Evolutionary conservation across 106 monocot genomes (phyloP).

Genomic region (Posidonia australis): DNA sequence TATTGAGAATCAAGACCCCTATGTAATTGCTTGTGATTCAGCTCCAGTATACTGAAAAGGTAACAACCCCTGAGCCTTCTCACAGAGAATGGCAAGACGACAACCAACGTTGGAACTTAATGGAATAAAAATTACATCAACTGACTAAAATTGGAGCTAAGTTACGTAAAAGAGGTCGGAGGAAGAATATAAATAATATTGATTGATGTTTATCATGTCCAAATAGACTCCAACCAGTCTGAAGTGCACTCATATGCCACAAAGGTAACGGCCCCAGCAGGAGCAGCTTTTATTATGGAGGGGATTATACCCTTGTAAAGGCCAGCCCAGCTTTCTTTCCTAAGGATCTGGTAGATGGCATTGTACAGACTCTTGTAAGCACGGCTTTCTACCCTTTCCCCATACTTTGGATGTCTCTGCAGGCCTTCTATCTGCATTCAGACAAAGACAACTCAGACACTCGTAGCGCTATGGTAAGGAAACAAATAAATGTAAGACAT

Average conservation of each 20-base stretch:
- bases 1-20: no score
- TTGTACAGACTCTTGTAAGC: constrained; percentile 78
- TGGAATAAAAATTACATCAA: neutral
- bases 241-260: constrained; percentile 82
- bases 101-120: neutral
- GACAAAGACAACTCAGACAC: neutral
- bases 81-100: neutral
- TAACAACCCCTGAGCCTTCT: no score
- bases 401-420: constrained; percentile 72
- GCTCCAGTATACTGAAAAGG: no score
- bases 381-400: constrained; percentile 41
- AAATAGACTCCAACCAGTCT: constrained; percentile 49
- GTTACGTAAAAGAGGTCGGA: neutral
- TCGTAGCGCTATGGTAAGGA: no score
- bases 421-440: constrained; percentile 67
- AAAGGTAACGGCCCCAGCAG: constrained; percentile 93
- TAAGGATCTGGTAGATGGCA: constrained; percentile 51
- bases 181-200: neutral
- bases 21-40: no score
- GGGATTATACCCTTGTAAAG: constrained; percentile 89
- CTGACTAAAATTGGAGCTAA: neutral
- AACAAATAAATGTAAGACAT: no score
- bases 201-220: neutral
- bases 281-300: constrained; percentile 86
- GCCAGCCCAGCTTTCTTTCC: constrained; percentile 52